phyloP scores from a whole-genome alignment of 768 basidiomycete species.

The Boletus sp. region DNA sequence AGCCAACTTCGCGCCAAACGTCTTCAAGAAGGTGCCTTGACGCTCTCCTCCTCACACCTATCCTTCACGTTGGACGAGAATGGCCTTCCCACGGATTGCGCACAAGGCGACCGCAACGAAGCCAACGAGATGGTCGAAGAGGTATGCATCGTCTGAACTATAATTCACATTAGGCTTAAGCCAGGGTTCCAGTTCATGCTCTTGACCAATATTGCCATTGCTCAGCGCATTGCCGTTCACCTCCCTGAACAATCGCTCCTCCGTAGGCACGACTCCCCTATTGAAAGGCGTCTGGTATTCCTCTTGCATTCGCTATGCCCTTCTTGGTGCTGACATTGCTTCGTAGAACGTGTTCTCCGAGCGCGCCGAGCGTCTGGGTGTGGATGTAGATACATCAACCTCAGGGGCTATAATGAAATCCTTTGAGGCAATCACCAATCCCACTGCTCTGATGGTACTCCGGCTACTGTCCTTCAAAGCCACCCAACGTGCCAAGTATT shows the following conservation, averaged over 20 bases:
- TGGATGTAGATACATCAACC: conserved; percentile 74
- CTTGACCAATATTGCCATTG: conserved; percentile 83
- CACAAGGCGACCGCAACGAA: conserved; percentile 57
- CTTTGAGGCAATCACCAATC: conserved; percentile 69
- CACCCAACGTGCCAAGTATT: conserved; percentile 95
- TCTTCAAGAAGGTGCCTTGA: conserved; percentile 77
- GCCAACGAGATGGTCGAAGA: conserved; percentile 87
- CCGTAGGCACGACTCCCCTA: conserved; percentile 88
- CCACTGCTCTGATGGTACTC: conserved; percentile 71
- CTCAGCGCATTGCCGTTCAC: conserved; percentile 89
- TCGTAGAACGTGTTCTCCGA: conserved; percentile 69
- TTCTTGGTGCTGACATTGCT: conserved; percentile 7
- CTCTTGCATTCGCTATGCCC: neutral
- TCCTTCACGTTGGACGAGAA: conserved; percentile 76
- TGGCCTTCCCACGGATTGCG: conserved; percentile 79
- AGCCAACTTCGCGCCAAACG: conserved; percentile 69
- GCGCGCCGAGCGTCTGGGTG: conserved; percentile 80
- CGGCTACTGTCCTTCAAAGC: conserved; percentile 85
- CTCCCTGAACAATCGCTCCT: conserved; percentile 97
- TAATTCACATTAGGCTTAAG: conserved; percentile 1
- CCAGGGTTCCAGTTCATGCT: conserved; percentile 75
- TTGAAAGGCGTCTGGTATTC: conserved; percentile 81
- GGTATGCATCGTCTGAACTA: conserved; percentile 41
- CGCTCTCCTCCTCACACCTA: conserved; percentile 64
- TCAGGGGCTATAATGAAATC: conserved; percentile 82